Conservation (phyloP, 306 rosid species). For the Pyrus pyrifolia region DNA sequence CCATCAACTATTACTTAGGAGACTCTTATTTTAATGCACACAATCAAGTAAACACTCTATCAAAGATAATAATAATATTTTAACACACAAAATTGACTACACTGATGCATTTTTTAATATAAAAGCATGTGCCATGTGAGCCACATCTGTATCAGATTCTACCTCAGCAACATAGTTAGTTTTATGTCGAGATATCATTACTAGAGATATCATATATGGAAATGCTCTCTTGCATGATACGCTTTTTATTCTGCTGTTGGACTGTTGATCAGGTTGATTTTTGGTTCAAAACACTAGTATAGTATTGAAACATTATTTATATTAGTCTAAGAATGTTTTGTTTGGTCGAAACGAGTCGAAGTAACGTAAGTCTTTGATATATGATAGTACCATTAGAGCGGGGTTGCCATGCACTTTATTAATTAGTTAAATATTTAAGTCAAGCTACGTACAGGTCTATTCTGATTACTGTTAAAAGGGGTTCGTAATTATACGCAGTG, state of each 20-base stretch:
- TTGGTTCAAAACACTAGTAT: background rate
- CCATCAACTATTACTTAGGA: background rate
- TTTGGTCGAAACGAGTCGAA: background rate
- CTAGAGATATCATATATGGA: too few species aligned
- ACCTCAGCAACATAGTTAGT: background rate
- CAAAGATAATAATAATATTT: background rate
- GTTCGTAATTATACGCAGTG: slow-evolving; percentile 33
- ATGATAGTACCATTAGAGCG: background rate
- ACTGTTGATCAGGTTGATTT: too few species aligned
- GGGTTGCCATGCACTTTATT: background rate
- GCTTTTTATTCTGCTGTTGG: too few species aligned
- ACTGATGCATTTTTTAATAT: too few species aligned
- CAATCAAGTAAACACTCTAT: background rate
- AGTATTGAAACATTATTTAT: background rate
- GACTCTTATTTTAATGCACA: background rate
- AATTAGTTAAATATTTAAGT: background rate
- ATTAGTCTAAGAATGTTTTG: background rate
- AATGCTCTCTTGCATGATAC: background rate
- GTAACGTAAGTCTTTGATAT: background rate
- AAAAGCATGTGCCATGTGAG: background rate
- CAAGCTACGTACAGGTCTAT: background rate
- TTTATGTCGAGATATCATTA: too few species aligned
- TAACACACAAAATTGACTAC: background rate
- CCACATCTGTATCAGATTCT: too few species aligned
- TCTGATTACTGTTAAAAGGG: slow-evolving; percentile 13